Percentiles rank a stretch among this genome's conserved stretches.
Conservation (phyloP, 2,329 filamentous ascomycete genomes). For the Bimuria novae-zelandiae region DNA sequence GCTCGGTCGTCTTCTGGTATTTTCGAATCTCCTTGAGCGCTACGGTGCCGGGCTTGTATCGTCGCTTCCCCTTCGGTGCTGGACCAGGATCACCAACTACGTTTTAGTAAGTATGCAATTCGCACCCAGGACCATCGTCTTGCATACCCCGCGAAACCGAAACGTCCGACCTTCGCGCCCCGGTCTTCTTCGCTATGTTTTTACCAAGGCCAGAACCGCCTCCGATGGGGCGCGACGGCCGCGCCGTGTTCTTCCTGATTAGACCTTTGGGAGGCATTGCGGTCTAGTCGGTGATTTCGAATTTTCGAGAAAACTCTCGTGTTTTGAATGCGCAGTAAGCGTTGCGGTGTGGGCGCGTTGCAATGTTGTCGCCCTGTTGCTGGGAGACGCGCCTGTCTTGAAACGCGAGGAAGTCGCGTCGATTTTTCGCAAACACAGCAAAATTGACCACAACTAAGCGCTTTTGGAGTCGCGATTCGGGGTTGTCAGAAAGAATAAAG, state of each 20-base stretch:
- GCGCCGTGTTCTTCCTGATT: constrained; percentile 36
- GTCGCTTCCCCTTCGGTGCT: constrained; percentile 39
- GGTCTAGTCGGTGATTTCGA: neutral
- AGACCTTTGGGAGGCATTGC: constrained; percentile 32
- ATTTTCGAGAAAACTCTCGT: neutral
- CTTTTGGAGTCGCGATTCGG: constrained; percentile 15
- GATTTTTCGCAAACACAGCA: neutral
- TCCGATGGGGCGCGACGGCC: constrained; percentile 34
- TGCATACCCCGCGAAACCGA: neutral
- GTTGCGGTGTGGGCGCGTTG: neutral
- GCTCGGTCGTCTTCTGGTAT: constrained; percentile 97
- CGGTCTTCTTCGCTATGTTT: neutral
- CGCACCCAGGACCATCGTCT: neutral
- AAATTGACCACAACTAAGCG: neutral
- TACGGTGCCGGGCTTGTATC: constrained; percentile 71
- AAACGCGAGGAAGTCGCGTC: constrained; percentile 10
- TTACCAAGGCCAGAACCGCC: constrained; percentile 19
- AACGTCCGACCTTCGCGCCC: neutral
- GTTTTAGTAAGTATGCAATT: constrained; percentile 2
- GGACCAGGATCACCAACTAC: constrained; percentile 39
- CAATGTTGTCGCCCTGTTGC: neutral
- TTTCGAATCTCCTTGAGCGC: constrained; percentile 98
- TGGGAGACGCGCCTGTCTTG: neutral
- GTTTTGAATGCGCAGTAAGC: neutral
- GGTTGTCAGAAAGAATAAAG: constrained; percentile 5